Evolutionary conservation across 73 alveolate genomes (phyloP).

Genomic region (Diophrys sp.): DNA sequence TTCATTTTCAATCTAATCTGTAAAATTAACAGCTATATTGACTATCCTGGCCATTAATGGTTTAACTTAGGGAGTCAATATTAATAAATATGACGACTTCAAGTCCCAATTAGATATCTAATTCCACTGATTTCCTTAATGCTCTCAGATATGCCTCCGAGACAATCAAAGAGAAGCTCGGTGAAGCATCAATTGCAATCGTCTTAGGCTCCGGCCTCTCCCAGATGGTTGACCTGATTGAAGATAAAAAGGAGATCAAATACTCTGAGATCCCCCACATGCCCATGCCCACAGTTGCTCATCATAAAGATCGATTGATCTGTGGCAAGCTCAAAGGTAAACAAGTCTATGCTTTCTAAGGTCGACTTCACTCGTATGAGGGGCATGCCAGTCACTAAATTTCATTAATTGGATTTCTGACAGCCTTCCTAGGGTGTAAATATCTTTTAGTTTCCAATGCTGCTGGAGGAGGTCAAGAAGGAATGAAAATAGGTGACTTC

Average conservation of each 20-base stretch:
- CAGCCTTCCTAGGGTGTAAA: slow-evolving; percentile 43
- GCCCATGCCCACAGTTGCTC: slow-evolving; percentile 14
- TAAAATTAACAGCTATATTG: too few relatives aligned
- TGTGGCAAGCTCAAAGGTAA: slow-evolving; percentile 15
- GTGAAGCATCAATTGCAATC: slow-evolving; percentile 5
- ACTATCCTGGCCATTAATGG: too few relatives aligned
- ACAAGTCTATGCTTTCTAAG: slow-evolving; percentile 12
- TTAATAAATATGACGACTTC: too few relatives aligned
- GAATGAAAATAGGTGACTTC: slow-evolving; percentile 21
- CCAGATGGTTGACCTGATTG: slow-evolving; percentile 14
- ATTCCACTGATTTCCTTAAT: slow-evolving; percentile 1
- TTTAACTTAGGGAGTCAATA: too few relatives aligned
- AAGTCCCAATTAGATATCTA: too few relatives aligned
- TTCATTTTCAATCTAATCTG: too few relatives aligned
- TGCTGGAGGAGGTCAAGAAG: slow-evolving; percentile 39
- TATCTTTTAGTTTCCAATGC: slow-evolving; percentile 30
- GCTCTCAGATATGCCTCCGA: slow-evolving; percentile 20
- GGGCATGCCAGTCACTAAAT: slow-evolving; percentile 34
- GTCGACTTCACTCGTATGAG: slow-evolving; percentile 43
- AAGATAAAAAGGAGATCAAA: slow-evolving; percentile 1
- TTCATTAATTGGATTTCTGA: slow-evolving; percentile 22
- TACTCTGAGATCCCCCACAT: slow-evolving; percentile 32
- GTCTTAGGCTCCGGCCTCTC: slow-evolving; percentile 43
- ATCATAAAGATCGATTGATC: slow-evolving; percentile 18
- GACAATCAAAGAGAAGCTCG: background rate